Evolutionary conservation across 2,329 filamentous ascomycete species (phyloP), one percentile per base, ranked within the genome.

Genomic region (Helicocarpus griseus): DNA sequence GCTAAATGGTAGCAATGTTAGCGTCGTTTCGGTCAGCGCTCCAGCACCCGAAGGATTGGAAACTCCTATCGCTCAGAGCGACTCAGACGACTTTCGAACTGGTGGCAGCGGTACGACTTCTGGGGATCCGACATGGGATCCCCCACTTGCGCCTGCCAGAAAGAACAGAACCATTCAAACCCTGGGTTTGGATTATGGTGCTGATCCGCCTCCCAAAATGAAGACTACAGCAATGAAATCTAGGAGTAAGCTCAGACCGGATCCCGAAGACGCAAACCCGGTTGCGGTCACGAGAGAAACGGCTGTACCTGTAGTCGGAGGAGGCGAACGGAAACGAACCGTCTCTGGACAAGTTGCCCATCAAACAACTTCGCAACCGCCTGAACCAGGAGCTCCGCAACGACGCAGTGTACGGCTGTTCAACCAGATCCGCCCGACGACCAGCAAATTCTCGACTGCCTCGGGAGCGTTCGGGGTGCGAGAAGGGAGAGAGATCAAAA

Each of bases 301-400:
- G 1, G 49, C 35, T 31, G 59, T 61, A 33, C 61, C 61, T 49
- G 63, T 61, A 47, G 59, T 63, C 50, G 69, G 56, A 58, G 73
- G 55, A 55, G 67, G 76, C 13, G 87, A 90, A 54, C 82, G 89
- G 65, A 97, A 96, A 71, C 82, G 91, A 59, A 96, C 89, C 1
- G 80, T 95, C n/a, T 95, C 91, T 38, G 91, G 91, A 3, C 88
- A 95, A 59, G 72, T 75, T 40, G 69, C 70, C 33, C 65, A 71
- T 79, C 46, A 78, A 68, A 55, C 73, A 69, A 29, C 39, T 13
- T 56, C 77, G 72, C 80, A 78, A 49, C 66, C 78, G 26, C 78
- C 83, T 54, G 86, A 89, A 59, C 78, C 80, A 38, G 76, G 78
- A 38, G 78, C 76, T 17, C 77, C 80, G 2, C 81, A 85, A 57